These are phyloP conservation scores for Sphagnum contortum DNA, from an alignment of 225 moss, liverwort and hornwort genomes.

Conservation along the genomic window DNA sequence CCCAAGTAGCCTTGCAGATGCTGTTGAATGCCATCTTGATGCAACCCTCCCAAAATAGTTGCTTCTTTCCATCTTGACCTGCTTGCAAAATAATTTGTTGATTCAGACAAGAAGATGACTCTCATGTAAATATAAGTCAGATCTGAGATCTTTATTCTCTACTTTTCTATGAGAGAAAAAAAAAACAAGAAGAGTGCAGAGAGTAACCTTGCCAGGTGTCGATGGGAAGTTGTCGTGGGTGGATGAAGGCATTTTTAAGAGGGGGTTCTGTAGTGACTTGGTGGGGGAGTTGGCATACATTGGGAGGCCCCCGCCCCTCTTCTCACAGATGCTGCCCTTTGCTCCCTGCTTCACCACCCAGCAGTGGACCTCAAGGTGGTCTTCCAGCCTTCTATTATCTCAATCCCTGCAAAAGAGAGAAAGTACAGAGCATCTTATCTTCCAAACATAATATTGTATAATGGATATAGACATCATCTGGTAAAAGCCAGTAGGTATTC, in stretches of 20 bases:
- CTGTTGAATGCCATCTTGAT: constrained; percentile 5
- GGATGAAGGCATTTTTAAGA: constrained; percentile 45
- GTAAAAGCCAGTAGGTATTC: too few species aligned
- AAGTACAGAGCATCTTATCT: too few species aligned
- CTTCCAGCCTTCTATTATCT: constrained; percentile 33
- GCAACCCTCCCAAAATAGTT: constrained; percentile 4
- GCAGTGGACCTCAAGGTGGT: constrained; percentile 35
- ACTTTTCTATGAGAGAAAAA: not conserved
- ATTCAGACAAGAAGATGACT: not conserved
- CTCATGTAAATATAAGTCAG: not conserved
- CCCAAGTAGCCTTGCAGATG: constrained; percentile 2
- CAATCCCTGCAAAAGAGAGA: not conserved
- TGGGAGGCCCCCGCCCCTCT: constrained; percentile 45
- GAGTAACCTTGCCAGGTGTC: constrained; percentile 51
- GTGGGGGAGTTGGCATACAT: constrained; percentile 31
- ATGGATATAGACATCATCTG: too few species aligned
- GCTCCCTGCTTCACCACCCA: constrained; percentile 37
- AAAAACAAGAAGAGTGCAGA: not conserved
- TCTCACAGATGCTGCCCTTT: constrained; percentile 34
- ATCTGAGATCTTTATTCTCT: not conserved
- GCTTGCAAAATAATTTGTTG: not conserved
- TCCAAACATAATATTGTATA: too few species aligned
- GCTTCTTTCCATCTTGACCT: constrained; percentile 5
- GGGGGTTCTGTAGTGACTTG: constrained; percentile 18
- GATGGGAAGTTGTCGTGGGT: constrained; percentile 50